phyloP scores from a whole-genome alignment of 257 asterid species.

The Primulina eburnea region DNA sequence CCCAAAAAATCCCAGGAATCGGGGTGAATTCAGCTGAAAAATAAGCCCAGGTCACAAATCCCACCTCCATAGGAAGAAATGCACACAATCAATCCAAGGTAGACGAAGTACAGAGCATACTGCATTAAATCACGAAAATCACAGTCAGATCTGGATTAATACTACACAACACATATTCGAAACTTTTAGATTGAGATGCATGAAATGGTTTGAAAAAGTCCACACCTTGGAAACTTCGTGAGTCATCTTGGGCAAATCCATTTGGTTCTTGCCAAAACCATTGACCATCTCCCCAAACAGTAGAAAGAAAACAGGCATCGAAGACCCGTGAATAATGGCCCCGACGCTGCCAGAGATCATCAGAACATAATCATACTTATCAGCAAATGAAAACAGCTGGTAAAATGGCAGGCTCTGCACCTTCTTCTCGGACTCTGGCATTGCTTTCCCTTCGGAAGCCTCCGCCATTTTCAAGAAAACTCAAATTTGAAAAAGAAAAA shows the following conservation, averaged over 20 bases:
- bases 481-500: not conserved
- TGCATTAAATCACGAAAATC: slow-evolving; percentile 35
- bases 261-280: slow-evolving; percentile 91
- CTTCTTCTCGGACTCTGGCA: slow-evolving; percentile 62
- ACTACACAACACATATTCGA: not conserved
- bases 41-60: slow-evolving; percentile 32
- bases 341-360: slow-evolving; percentile 61
- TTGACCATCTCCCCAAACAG: slow-evolving; percentile 94
- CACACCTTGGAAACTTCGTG: slow-evolving; percentile 70
- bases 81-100: slow-evolving; percentile 89
- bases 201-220: not conserved
- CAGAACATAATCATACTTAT: slow-evolving; percentile 39
- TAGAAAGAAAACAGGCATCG: slow-evolving; percentile 97
- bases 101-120: slow-evolving; percentile 95
- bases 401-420: slow-evolving; percentile 56
- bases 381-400: slow-evolving; percentile 58
- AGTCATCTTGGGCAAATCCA: slow-evolving; percentile 73
- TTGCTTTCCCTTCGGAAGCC: slow-evolving; percentile 42
- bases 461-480: slow-evolving; percentile 41
- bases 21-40: slow-evolving; percentile 1
- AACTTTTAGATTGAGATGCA: not conserved
- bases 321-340: slow-evolving; percentile 86
- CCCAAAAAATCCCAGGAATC: not conserved
- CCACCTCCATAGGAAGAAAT: slow-evolving; percentile 95
- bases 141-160: slow-evolving; percentile 52